These are phyloP conservation scores for Arthrobotrys conoides DNA, from an alignment of 2,329 filamentous ascomycete genomes.

Conservation along the genomic window DNA sequence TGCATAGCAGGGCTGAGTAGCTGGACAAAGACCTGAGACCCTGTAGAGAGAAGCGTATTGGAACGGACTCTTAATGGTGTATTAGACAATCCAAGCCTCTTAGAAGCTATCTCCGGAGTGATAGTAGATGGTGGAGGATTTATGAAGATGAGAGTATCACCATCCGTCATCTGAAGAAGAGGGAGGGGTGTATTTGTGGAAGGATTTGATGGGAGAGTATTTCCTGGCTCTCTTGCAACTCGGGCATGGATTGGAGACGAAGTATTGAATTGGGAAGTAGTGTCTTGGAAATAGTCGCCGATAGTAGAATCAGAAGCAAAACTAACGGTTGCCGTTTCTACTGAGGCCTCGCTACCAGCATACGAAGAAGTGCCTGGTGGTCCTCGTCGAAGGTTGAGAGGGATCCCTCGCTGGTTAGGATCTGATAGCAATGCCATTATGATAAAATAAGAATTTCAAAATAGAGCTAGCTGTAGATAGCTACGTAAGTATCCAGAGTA, in stretches of 20 bases:
- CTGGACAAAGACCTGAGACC: constrained; percentile 70
- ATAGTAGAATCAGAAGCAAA: constrained; percentile 50
- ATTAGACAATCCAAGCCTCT: constrained; percentile 58
- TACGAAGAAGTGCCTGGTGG: constrained; percentile 43
- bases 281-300: constrained; percentile 20
- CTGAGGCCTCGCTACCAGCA: constrained; percentile 51
- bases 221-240: constrained; percentile 17
- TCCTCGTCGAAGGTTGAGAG: constrained; percentile 4
- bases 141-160: constrained; percentile 65
- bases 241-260: constrained; percentile 14
- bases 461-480: not conserved
- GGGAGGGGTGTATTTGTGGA: constrained; percentile 60
- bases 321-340: constrained; percentile 40
- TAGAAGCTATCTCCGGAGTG: constrained; percentile 21
- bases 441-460: not conserved
- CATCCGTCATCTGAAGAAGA: constrained; percentile 62
- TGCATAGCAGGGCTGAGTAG: constrained; percentile 67
- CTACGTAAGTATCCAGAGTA: not conserved
- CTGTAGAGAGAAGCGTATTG: constrained; percentile 69
- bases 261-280: not conserved
- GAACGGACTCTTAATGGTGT: constrained; percentile 69
- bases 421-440: not conserved
- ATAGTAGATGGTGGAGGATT: constrained; percentile 49
- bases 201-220: constrained; percentile 21
- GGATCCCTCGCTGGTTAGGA: not conserved